These are phyloP conservation scores for Fusarium sp. DNA, from an alignment of 2,329 filamentous ascomycete species.

Conservation along the genomic window DNA sequence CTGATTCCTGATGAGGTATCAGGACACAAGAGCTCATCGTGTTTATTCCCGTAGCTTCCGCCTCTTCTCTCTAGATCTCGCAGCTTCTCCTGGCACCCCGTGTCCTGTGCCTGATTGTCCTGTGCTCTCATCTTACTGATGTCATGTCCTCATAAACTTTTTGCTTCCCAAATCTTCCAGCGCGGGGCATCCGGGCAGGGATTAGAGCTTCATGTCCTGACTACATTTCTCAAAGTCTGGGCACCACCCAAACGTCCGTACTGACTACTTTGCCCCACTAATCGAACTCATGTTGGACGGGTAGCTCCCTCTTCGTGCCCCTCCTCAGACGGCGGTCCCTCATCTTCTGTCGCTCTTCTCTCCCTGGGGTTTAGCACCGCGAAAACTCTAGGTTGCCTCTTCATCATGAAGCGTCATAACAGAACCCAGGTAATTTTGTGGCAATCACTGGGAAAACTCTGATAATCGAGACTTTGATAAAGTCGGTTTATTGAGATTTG, in stretches of 20 bases:
- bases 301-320: conserved; percentile 32
- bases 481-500: not conserved
- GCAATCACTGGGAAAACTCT: conserved; percentile 24
- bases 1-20: conserved; percentile 13
- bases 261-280: conserved; percentile 38
- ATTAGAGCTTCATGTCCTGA: conserved; percentile 23
- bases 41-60: conserved; percentile 25
- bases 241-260: not conserved
- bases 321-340: conserved; percentile 27
- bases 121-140: conserved; percentile 38
- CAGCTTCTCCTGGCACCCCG: not conserved
- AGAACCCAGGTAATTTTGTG: conserved; percentile 6
- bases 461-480: not conserved
- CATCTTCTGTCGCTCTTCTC: conserved; percentile 33
- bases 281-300: conserved; percentile 15
- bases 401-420: conserved; percentile 30
- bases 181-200: conserved; percentile 42
- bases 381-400: conserved; percentile 22
- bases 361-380: conserved; percentile 32
- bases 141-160: conserved; percentile 42
- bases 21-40: not conserved
- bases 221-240: conserved; percentile 1
- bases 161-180: conserved; percentile 45
- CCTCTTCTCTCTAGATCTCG: conserved; percentile 6
- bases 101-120: not conserved